These are phyloP conservation scores for Fusarium clavum DNA, from an alignment of 2,329 filamentous ascomycete genomes.

Conservation along the genomic window DNA sequence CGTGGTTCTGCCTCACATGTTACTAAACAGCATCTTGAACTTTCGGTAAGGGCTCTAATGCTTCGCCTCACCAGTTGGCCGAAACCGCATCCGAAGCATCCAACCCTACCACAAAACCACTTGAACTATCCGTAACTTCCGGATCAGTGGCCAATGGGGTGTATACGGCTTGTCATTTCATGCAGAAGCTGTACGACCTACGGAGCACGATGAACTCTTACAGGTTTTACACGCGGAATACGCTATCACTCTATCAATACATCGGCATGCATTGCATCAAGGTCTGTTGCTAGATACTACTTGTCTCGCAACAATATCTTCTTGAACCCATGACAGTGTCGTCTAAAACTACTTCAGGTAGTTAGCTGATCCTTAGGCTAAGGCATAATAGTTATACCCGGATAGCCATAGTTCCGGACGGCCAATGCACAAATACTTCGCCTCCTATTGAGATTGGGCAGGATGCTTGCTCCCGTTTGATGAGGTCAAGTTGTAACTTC, in stretches of 20 bases:
- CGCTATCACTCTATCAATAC: neutral
- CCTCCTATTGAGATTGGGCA: neutral
- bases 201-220: neutral
- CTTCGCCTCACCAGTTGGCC: conserved; percentile 2
- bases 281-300: neutral
- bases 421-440: neutral
- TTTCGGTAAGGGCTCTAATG: neutral
- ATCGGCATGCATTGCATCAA: neutral
- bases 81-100: neutral
- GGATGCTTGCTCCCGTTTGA: neutral
- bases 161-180: neutral
- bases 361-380: neutral
- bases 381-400: neutral
- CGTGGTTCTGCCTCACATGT: neutral
- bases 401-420: neutral
- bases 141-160: neutral
- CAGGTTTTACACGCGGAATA: neutral
- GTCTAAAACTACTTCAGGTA: neutral
- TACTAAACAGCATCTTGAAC: neutral
- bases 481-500: neutral
- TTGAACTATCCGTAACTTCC: neutral
- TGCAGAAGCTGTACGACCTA: neutral
- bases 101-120: neutral
- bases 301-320: neutral
- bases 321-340: neutral